phyloP scores from a whole-genome alignment of 768 basidiomycete species.

The Leccinum subgranulosum region DNA sequence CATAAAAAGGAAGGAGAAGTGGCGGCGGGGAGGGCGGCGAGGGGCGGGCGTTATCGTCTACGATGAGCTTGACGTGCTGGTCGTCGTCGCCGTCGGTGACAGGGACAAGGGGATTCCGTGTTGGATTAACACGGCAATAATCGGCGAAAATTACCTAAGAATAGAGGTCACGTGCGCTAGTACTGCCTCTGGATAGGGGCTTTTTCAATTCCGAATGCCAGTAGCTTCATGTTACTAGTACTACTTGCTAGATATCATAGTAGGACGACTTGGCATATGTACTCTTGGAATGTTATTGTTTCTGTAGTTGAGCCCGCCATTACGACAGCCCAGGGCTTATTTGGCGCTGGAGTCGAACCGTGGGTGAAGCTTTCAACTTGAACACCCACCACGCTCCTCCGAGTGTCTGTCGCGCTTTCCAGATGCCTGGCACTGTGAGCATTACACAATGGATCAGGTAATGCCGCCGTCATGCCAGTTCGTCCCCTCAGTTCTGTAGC shows the following conservation, averaged over 20 bases:
- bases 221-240: background rate
- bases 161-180: conserved; percentile 19
- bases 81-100: conserved; percentile 30
- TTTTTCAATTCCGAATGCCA: background rate
- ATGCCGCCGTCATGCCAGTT: background rate
- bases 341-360: background rate
- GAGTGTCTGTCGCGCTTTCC: too few relatives aligned
- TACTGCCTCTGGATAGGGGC: conserved; percentile 11
- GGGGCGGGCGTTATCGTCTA: conserved; percentile 27
- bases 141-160: conserved; percentile 33
- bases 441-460: conserved; percentile 25
- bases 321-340: background rate
- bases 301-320: background rate
- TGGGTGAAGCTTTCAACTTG: background rate
- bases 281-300: background rate
- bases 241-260: background rate
- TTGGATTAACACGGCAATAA: conserved; percentile 29
- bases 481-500: background rate
- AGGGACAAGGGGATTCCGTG: conserved; percentile 34
- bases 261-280: background rate
- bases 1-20: conserved; percentile 11
- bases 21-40: background rate
- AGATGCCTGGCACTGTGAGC: conserved; percentile 7
- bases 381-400: background rate
- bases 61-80: conserved; percentile 27